Base-by-base conservation (phyloP, 768 basidiomycete genomes). In the Lactarius hengduanensis region DNA sequence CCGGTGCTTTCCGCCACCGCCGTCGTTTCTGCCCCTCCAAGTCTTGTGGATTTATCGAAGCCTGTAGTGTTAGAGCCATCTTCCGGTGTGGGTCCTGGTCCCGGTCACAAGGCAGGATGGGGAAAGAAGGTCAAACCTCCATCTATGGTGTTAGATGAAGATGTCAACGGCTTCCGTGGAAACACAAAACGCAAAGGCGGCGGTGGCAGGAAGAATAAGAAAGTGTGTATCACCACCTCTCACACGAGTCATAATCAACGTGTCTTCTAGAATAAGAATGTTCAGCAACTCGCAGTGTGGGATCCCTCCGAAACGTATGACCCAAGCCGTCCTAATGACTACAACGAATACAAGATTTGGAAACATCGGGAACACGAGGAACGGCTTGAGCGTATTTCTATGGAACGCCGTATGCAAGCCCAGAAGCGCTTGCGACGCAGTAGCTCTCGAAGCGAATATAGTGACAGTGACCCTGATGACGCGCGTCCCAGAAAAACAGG, bases 121-220 rank as follows among this genome's bases (percentile, higher is more conserved):
- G 90, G 90, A 53, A 91, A 89, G 77, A 93, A 93, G 74, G 87
- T 94, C 73, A 93, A 93, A 72, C 92, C 93, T 18, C 93, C 93
- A 3, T 90, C 90, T 0, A 94, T 95, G 91, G 81, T 94, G 26
- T 83, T 95, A 11, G 92, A 94, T 67, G 93, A 94, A 66, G 91
- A 94, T 68, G 80, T 94, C 69, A 94, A 94, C 64, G 92, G 92
- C 1, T 95, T 89, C 76, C 89, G 86, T 72, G 72, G 82, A 15
- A 79, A 81, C 13, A 78, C 83, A 56, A 85, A 83, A 62, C 86
- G 83, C 65, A 86, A 80, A 69, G 81, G 82, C 67, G 80, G 77
- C 18, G 83, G 81, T 1, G 76, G 77, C 10, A 82, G 79, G 74
- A 83, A 80, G 64, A 78, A 82, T 26, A 91, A 84, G 74, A 92